phyloP scores from a whole-genome alignment of 2,329 filamentous ascomycete genomes.

The Alternaria viburni region DNA sequence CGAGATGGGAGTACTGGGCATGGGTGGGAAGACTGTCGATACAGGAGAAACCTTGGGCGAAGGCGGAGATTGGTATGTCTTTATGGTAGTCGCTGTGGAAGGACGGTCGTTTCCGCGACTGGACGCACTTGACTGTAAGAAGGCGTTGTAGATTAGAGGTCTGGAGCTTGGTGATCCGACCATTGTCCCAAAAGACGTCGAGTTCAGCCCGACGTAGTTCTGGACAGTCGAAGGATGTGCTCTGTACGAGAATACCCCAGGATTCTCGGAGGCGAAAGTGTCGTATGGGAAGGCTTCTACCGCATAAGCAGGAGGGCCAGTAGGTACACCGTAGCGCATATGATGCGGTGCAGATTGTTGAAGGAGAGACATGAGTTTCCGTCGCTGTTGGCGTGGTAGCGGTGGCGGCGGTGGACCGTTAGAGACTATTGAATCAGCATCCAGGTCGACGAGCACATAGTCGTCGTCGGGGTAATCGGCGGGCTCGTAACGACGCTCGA shows the following conservation, averaged over 20 bases:
- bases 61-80: constrained; percentile 57
- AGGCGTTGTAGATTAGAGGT: constrained; percentile 87
- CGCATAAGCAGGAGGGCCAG: constrained; percentile 91
- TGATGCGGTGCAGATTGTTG: constrained; percentile 92
- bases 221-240: constrained; percentile 75
- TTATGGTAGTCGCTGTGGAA: constrained; percentile 53
- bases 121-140: constrained; percentile 75
- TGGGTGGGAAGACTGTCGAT: constrained; percentile 76
- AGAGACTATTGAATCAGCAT: constrained; percentile 87
- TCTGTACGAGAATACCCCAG: constrained; percentile 76
- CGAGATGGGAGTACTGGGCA: constrained; percentile 80
- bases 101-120: constrained; percentile 72
- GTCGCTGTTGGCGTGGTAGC: constrained; percentile 84
- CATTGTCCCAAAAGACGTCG: constrained; percentile 79
- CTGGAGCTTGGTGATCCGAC: constrained; percentile 59
- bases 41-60: constrained; percentile 73
- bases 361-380: constrained; percentile 86
- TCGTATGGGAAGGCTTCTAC: constrained; percentile 92
- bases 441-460: constrained; percentile 92
- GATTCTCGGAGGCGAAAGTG: constrained; percentile 85
- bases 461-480: constrained; percentile 91
- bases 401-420: constrained; percentile 75
- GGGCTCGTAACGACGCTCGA: constrained; percentile 88
- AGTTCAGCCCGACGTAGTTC: constrained; percentile 88
- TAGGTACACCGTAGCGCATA: constrained; percentile 80